These are phyloP conservation scores for Triglochin maritima DNA, from an alignment of 106 monocot genomes.

Conservation along the genomic window DNA sequence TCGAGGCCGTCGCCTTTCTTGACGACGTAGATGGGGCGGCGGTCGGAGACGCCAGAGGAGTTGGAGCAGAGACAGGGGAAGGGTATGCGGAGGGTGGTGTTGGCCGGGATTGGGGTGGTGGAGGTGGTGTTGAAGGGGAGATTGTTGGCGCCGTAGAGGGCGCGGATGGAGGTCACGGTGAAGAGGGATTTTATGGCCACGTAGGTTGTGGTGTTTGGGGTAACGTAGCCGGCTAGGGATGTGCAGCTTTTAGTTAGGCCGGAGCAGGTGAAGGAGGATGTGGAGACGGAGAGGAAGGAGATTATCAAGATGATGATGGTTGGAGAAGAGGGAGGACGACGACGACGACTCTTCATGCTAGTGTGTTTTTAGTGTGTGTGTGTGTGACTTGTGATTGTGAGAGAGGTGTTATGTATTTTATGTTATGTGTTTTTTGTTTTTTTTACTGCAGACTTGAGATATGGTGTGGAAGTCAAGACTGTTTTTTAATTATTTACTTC, in stretches of 20 bases:
- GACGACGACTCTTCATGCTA: not conserved
- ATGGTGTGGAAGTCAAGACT: no score
- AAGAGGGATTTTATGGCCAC: slow-evolving; percentile 36
- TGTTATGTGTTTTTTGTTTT: no score
- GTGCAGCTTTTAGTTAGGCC: slow-evolving; percentile 26
- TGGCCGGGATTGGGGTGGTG: slow-evolving; percentile 15
- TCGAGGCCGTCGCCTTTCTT: slow-evolving; percentile 32
- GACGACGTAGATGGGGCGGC: slow-evolving; percentile 33
- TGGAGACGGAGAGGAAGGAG: no score
- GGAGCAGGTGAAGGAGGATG: slow-evolving; percentile 58
- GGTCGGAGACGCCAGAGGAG: slow-evolving; percentile 35
- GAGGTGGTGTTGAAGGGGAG: slow-evolving; percentile 34
- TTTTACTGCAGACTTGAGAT: no score
- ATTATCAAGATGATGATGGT: slow-evolving; percentile 7
- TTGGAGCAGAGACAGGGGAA: slow-evolving; percentile 52
- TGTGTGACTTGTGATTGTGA: not conserved
- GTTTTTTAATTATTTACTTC: no score
- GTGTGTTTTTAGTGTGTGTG: not conserved
- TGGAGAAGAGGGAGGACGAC: slow-evolving; percentile 9
- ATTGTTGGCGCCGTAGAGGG: slow-evolving; percentile 50
- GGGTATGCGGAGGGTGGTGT: slow-evolving; percentile 40
- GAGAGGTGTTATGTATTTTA: no score
- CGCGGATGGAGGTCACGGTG: slow-evolving; percentile 38
- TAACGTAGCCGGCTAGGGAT: slow-evolving; percentile 39
- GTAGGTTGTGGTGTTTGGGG: slow-evolving; percentile 56